A percentile compares a stretch with the other conserved stretches of the same genome.
phyloP scores from a whole-genome alignment of 139 green algal genomes.

The Pseudopediastrum boryanum region DNA sequence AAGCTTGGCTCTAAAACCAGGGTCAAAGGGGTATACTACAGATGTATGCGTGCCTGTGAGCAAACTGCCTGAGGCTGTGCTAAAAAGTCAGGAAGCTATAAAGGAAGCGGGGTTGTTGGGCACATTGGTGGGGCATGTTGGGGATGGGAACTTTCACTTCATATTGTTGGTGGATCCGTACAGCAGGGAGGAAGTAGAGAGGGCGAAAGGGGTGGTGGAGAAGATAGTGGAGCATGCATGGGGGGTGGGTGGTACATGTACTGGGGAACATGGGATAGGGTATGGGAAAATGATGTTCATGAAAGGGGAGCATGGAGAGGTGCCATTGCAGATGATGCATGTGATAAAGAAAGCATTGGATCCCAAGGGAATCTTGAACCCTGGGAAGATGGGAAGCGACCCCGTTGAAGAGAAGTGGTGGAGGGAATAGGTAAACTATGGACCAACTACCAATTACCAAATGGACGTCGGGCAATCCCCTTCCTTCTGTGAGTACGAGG shows the following conservation, averaged over 20 bases:
- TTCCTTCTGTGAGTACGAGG: no score
- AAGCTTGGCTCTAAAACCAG: constrained; percentile 40
- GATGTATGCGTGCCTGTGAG: constrained; percentile 72
- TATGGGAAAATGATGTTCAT: constrained; percentile 57
- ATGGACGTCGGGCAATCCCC: no score
- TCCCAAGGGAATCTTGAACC: constrained; percentile 70
- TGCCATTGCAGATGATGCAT: constrained; percentile 23
- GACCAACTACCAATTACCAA: no score
- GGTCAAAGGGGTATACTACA: constrained; percentile 55
- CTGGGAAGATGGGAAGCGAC: constrained; percentile 68
- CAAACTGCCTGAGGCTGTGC: constrained; percentile 46
- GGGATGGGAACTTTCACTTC: constrained; percentile 61
- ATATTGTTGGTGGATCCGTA: constrained; percentile 61
- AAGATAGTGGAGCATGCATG: constrained; percentile 17
- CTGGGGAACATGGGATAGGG: constrained; percentile 68
- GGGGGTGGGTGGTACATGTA: constrained; percentile 62
- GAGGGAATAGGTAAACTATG: no score
- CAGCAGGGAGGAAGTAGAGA: constrained; percentile 43
- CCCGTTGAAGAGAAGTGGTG: no score
- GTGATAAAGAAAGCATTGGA: constrained; percentile 53
- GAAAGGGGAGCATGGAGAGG: neutral
- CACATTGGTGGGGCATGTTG: constrained; percentile 72
- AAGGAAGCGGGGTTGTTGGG: constrained; percentile 48
- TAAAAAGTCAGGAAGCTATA: constrained; percentile 41
- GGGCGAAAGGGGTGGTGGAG: constrained; percentile 36